These are phyloP conservation scores for Rubia tinctorum DNA, from an alignment of 305 asterid genomes.

Conservation along the genomic window DNA sequence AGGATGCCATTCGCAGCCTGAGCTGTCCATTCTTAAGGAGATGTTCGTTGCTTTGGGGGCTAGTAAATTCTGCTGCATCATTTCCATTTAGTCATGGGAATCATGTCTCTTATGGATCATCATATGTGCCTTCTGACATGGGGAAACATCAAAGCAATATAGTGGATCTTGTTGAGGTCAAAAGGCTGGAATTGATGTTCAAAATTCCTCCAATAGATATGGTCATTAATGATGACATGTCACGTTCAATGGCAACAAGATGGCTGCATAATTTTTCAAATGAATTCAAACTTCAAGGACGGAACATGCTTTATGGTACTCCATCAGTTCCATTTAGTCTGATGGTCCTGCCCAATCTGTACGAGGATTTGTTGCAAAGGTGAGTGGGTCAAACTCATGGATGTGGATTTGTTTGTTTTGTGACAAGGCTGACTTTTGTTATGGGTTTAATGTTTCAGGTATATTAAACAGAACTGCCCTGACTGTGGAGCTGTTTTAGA, in stretches of 20 bases:
- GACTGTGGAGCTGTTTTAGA: slow-evolving; percentile 66
- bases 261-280: slow-evolving; percentile 63
- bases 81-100: slow-evolving; percentile 57
- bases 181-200: slow-evolving; percentile 68
- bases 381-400: slow-evolving; percentile 24
- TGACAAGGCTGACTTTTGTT: slow-evolving; percentile 18
- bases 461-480: slow-evolving; percentile 70
- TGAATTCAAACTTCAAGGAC: slow-evolving; percentile 42
- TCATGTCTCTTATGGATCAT: slow-evolving; percentile 41
- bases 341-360: slow-evolving; percentile 77
- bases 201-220: slow-evolving; percentile 62
- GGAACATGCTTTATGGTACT: slow-evolving; percentile 42
- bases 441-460: slow-evolving; percentile 43
- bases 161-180: slow-evolving; percentile 63
- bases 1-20: slow-evolving; percentile 64
- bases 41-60: slow-evolving; percentile 91
- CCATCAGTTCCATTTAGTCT: slow-evolving; percentile 85
- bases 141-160: slow-evolving; percentile 26
- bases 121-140: slow-evolving; percentile 28
- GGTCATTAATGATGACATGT: slow-evolving; percentile 46
- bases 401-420: slow-evolving; percentile 1
- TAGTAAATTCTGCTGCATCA: slow-evolving; percentile 50
- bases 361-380: slow-evolving; percentile 96
- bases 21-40: slow-evolving; percentile 83
- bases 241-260: slow-evolving; percentile 46